Conservation (phyloP, 2,329 filamentous ascomycete genomes). For the Lizonia empirigonia region DNA sequence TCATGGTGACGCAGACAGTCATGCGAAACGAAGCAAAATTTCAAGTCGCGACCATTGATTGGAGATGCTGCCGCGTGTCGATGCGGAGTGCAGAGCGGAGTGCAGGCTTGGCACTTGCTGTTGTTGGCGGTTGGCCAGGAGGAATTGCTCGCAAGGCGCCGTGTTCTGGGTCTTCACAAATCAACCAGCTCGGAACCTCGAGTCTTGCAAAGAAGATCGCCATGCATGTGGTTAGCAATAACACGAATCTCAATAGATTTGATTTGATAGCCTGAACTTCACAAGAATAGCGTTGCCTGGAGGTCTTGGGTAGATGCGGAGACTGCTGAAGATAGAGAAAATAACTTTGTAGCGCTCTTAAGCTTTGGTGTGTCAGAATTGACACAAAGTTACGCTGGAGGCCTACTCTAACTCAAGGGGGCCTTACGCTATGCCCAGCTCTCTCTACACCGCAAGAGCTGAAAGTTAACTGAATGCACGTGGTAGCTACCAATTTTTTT, state of each 20-base stretch:
- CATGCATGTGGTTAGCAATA: neutral
- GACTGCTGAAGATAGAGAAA: no score
- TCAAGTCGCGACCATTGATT: neutral
- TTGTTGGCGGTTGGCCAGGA: neutral
- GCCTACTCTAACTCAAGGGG: no score
- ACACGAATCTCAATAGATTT: no score
- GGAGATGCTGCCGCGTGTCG: slow-evolving; percentile 1
- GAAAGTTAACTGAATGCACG: no score
- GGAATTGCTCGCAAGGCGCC: slow-evolving; percentile 4
- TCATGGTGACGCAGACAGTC: slow-evolving; percentile 18
- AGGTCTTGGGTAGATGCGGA: no score
- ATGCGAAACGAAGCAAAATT: slow-evolving; percentile 13
- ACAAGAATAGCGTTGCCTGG: neutral
- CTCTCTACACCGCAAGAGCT: no score
- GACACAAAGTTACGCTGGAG: no score
- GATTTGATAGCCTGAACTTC: no score
- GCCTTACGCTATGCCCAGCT: no score
- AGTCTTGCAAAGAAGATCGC: neutral
- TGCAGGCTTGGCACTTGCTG: neutral
- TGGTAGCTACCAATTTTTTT: no score
- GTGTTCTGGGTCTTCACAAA: slow-evolving; percentile 3
- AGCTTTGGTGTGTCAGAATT: no score
- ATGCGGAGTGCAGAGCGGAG: slow-evolving; percentile 15
- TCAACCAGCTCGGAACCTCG: neutral
- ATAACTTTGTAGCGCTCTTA: no score